Evolutionary conservation across 768 basidiomycete genomes (phyloP), one percentile per base, ranked within the genome.

Genomic region (Suillus americanus): DNA sequence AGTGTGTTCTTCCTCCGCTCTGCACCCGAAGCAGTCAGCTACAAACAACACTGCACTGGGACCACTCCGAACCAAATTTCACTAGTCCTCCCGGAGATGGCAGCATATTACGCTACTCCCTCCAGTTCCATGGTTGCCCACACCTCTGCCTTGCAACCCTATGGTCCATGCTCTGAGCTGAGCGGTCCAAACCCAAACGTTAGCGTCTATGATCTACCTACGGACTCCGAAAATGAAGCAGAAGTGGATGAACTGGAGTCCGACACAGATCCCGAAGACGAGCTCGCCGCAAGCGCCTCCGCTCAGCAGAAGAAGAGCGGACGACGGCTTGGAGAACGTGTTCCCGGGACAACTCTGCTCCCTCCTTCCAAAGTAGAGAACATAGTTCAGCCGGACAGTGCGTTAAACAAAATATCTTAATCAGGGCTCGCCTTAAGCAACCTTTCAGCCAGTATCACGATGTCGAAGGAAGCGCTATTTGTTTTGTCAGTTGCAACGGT

Each of bases 381-480:
- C 71, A 92, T 94, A 69, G 80, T 92, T 48, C 87, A 92, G 70
- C 88, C 90, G 14, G 91, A 94, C 66, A 90, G 91, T 87, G 74
- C 56, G 83, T 78, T 51, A 51, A 16, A 56, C 57, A 40, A 41
- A 3, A 30, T 30, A 10, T 20, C 12, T 41, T 63, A 7, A 20
- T 30, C 18, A 59, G 41, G 20, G 41, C 18, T 51, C 25, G 56
- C 33, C 12, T 20, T 20, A 25, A 43, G 18, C 46, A 59, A 48
- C 55, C 50, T 50, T 28, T 53, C 63, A 59, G 57, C 84, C 41
- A 84, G 85, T 4, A 84, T 92, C 70, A 84, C 87, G 13, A 78
- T 92, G 74, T 92, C 91, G 14, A 91, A 87, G 69, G 91, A 92
- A 72, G 91, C 87, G 1, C 76, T 88, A 8, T 94, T 89, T 69